Conservation (phyloP, 495 filamentous ascomycete species). For the Cudoniella acicularis region DNA sequence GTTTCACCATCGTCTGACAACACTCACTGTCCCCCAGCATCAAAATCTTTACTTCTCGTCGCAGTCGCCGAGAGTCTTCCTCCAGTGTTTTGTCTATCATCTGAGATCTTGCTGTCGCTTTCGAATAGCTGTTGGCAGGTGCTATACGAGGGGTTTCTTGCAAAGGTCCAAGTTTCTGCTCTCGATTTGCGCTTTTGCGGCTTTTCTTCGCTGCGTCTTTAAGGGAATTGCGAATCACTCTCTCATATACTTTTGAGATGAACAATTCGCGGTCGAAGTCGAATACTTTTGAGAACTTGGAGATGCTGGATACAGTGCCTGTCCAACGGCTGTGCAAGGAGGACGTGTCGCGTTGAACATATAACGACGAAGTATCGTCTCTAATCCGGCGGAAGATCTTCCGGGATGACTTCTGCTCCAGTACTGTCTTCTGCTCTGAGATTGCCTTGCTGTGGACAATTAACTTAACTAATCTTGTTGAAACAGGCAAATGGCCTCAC, state of each 20-base stretch:
- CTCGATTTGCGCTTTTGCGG: no score
- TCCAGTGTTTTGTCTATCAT: neutral
- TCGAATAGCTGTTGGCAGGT: neutral
- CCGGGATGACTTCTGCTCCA: conserved; percentile 5
- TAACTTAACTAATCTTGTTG: neutral
- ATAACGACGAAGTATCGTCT: conserved; percentile 12
- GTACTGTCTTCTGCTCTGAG: conserved; percentile 7
- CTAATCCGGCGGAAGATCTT: conserved; percentile 7
- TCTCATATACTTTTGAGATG: neutral
- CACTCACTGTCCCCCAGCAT: neutral
- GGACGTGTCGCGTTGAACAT: conserved; percentile 13
- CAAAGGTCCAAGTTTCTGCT: neutral
- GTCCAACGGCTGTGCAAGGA: conserved; percentile 6
- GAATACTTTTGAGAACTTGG: neutral
- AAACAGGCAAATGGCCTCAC: neutral
- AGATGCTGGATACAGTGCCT: neutral
- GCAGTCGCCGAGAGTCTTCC: neutral
- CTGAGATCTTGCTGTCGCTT: neutral
- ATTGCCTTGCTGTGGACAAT: neutral
- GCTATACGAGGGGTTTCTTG: neutral
- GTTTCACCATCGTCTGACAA: conserved; percentile 78
- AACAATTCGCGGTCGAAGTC: neutral
- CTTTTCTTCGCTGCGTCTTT: neutral
- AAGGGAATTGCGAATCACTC: neutral
- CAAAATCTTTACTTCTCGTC: neutral